phyloP scores from a whole-genome alignment of 805 yeast species.

The Kazachstania viticola region DNA sequence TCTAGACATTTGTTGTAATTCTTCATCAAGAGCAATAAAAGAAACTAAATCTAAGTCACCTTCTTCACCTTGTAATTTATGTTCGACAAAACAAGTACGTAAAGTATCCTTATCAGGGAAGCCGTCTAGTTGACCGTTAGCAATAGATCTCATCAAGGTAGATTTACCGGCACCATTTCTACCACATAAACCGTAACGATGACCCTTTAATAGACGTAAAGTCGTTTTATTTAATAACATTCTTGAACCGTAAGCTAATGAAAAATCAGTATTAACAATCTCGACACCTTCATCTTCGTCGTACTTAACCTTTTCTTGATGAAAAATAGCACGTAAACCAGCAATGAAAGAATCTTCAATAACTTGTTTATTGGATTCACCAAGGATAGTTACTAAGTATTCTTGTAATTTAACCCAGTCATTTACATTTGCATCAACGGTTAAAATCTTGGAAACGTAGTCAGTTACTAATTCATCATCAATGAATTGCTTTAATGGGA shows the following conservation, averaged over 20 bases:
- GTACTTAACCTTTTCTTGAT: constrained; percentile 35
- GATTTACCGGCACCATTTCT: constrained; percentile 99
- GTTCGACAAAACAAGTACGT: constrained; percentile 94
- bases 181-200: constrained; percentile 95
- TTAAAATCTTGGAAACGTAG: constrained; percentile 43
- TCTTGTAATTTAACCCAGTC: constrained; percentile 55
- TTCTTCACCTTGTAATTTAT: constrained; percentile 89
- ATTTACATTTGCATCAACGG: constrained; percentile 59
- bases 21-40: constrained; percentile 85
- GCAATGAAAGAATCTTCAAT: constrained; percentile 33
- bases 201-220: constrained; percentile 81
- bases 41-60: constrained; percentile 80
- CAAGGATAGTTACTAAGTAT: constrained; percentile 36
- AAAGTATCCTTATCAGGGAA: constrained; percentile 84
- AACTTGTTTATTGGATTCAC: constrained; percentile 26
- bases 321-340: constrained; percentile 42
- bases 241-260: constrained; percentile 94
- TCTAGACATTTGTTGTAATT: constrained; percentile 48
- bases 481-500: constrained; percentile 15
- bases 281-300: constrained; percentile 72
- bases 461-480: constrained; percentile 27
- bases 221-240: constrained; percentile 92
- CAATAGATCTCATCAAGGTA: constrained; percentile 91
- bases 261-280: constrained; percentile 88
- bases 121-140: constrained; percentile 94